Evolutionary conservation across 257 asterid species (phyloP).

Genomic region (Coffea eugenioides): DNA sequence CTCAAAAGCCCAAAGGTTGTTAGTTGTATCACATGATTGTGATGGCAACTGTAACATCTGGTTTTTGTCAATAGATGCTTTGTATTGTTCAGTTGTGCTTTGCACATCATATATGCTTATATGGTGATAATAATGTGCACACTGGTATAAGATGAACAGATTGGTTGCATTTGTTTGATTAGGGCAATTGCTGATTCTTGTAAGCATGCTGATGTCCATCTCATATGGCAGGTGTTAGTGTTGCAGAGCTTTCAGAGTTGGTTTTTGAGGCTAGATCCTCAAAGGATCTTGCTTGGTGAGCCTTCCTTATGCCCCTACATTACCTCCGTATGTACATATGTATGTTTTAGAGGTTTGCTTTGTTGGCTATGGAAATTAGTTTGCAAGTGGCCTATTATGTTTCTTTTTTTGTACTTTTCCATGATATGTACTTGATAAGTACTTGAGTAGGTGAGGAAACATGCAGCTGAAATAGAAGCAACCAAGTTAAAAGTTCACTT

Average conservation of each 20-base stretch:
- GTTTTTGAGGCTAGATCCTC: slow-evolving; percentile 83
- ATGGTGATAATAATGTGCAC: neutral
- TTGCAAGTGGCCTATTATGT: neutral
- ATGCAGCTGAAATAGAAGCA: neutral
- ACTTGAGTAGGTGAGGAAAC: neutral
- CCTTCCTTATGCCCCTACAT: slow-evolving; percentile 6
- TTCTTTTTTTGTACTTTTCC: neutral
- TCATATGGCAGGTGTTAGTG: slow-evolving; percentile 60
- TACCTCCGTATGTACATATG: neutral
- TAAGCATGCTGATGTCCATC: slow-evolving; percentile 33
- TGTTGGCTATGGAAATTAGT: neutral
- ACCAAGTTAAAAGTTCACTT: neutral
- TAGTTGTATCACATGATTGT: slow-evolving; percentile 5
- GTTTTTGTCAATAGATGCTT: neutral
- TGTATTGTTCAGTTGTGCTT: neutral
- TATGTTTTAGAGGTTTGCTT: neutral
- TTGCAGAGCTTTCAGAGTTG: slow-evolving; percentile 59
- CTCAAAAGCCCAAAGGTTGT: slow-evolving; percentile 19
- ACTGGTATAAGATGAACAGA: neutral
- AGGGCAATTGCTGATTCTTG: slow-evolving; percentile 13
- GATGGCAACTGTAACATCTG: neutral
- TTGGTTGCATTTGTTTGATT: neutral
- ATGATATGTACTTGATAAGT: neutral
- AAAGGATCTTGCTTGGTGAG: slow-evolving; percentile 92
- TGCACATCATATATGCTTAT: neutral